Evolutionary conservation across 148 eudicot genomes (phyloP).

Genomic region (Hydrangea macrophylla): DNA sequence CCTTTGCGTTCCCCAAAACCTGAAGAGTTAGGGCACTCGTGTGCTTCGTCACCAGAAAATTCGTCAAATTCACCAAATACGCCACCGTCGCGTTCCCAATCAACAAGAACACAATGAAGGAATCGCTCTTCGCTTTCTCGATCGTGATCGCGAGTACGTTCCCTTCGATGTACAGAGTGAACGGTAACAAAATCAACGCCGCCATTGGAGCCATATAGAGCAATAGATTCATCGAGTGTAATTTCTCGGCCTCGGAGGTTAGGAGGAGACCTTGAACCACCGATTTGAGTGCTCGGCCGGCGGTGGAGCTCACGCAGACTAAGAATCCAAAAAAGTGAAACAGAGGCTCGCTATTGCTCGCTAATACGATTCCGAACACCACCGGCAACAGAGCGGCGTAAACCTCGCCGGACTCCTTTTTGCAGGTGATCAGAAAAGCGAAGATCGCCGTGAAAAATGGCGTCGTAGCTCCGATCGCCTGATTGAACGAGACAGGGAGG

Average conservation of each 20-base stretch:
- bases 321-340: conserved; percentile 71
- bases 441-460: conserved; percentile 88
- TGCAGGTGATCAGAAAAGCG: conserved; percentile 63
- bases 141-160: conserved; percentile 60
- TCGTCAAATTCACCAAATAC: conserved; percentile 72
- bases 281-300: conserved; percentile 77
- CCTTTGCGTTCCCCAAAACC: conserved; percentile 87
- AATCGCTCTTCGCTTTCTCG: conserved; percentile 47
- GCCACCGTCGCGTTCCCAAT: conserved; percentile 80
- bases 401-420: conserved; percentile 53
- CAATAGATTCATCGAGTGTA: conserved; percentile 77
- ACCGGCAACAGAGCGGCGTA: conserved; percentile 66
- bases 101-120: conserved; percentile 61
- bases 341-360: conserved; percentile 72
- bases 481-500: conserved; percentile 83
- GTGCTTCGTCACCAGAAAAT: conserved; percentile 85
- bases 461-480: conserved; percentile 84
- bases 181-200: conserved; percentile 59
- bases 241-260: conserved; percentile 61
- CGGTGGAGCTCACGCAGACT: conserved; percentile 72
- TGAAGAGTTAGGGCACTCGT: conserved; percentile 84
- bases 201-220: conserved; percentile 96
- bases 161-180: conserved; percentile 69
- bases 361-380: conserved; percentile 74
- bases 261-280: conserved; percentile 70